Conservation (phyloP, 805 yeast species). For the Priceomyces castillae region DNA sequence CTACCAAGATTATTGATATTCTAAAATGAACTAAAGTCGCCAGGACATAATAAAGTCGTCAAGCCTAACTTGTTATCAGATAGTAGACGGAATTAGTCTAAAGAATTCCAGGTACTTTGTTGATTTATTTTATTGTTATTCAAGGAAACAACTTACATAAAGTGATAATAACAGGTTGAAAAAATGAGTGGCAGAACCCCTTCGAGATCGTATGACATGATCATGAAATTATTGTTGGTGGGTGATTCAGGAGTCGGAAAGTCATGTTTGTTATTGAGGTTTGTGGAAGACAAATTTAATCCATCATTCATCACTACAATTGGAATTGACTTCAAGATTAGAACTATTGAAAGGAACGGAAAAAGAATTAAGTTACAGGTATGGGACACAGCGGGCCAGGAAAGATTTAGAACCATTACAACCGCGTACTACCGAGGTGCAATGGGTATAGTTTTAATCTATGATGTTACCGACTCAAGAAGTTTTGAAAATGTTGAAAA, state of each 20-base stretch:
- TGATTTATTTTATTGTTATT: not conserved
- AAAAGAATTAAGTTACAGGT: slow-evolving; percentile 91
- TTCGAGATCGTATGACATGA: slow-evolving; percentile 79
- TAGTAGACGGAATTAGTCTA: not conserved
- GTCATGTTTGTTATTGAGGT: slow-evolving; percentile 85
- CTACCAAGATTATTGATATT: slow-evolving; percentile 5
- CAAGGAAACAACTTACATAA: not conserved
- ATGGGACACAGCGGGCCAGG: slow-evolving; percentile 99
- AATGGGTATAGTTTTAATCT: slow-evolving; percentile 79
- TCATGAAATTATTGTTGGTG: slow-evolving; percentile 86
- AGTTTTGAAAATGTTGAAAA: slow-evolving; percentile 89
- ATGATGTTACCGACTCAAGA: slow-evolving; percentile 84
- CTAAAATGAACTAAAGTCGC: not conserved
- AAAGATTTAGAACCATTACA: slow-evolving; percentile 89
- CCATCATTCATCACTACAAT: slow-evolving; percentile 96
- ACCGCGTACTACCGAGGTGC: slow-evolving; percentile 92
- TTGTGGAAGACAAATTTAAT: slow-evolving; percentile 94
- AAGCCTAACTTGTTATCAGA: not conserved
- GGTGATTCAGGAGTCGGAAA: slow-evolving; percentile 92
- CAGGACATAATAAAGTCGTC: not conserved
- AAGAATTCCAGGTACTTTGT: not conserved
- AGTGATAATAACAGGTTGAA: not conserved
- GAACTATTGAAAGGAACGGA: slow-evolving; percentile 92
- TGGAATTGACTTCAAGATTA: slow-evolving; percentile 96
- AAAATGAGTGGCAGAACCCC: slow-evolving; percentile 60